Percentiles rank a stretch among this genome's conserved stretches.
Evolutionary conservation across 2,329 filamentous ascomycete species (phyloP).

Genomic region (Botrytis deweyae): DNA sequence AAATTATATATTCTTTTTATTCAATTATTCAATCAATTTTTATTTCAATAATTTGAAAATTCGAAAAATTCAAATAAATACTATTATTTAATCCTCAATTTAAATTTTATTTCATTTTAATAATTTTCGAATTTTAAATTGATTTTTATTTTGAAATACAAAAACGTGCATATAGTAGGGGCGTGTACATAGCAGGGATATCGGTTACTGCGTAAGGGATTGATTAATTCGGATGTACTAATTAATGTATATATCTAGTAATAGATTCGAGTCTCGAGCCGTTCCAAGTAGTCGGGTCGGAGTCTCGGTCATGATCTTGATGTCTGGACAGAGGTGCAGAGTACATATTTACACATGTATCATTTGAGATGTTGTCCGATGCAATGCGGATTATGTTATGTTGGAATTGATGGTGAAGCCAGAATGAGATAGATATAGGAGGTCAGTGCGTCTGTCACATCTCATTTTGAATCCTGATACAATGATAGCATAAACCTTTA

Average conservation of each 20-base stretch:
- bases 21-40: too few species aligned
- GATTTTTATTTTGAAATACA: too few species aligned
- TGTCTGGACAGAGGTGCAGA: not conserved
- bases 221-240: not conserved
- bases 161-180: too few species aligned
- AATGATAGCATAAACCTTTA: not conserved
- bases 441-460: not conserved
- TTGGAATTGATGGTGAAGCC: not conserved
- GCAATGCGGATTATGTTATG: not conserved
- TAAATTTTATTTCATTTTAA: too few species aligned
- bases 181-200: too few species aligned
- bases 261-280: constrained; percentile 3
- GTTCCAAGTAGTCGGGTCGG: constrained; percentile 13
- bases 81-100: too few species aligned
- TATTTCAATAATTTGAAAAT: too few species aligned
- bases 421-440: not conserved
- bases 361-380: not conserved
- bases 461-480: not conserved
- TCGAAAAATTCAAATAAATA: too few species aligned
- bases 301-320: not conserved
- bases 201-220: not conserved
- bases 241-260: not conserved
- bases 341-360: not conserved
- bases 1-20: too few species aligned
- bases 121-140: too few species aligned